Conservation (phyloP, 495 filamentous ascomycete genomes). For the Penicillium cinerascens region DNA sequence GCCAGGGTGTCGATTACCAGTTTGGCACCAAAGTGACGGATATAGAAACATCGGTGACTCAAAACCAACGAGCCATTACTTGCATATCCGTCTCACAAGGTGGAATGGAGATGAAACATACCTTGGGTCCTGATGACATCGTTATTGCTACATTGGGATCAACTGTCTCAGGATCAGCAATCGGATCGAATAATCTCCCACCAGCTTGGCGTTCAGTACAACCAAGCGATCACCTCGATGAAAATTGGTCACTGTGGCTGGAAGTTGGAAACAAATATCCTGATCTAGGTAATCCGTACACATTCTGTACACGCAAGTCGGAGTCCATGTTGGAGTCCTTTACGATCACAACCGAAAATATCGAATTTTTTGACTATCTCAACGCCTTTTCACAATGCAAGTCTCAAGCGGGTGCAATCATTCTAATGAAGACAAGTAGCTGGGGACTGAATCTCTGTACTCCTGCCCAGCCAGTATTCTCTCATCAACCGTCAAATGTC, state of each 20-base stretch:
- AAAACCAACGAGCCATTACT: constrained; percentile 3
- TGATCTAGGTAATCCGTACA: constrained; percentile 32
- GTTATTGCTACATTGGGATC: constrained; percentile 30
- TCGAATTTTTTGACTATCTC: constrained; percentile 14
- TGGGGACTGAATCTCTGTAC: constrained; percentile 34
- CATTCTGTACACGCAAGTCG: constrained; percentile 25
- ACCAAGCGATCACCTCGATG: constrained; percentile 26
- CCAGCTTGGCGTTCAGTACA: constrained; percentile 10
- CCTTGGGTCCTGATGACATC: constrained; percentile 24
- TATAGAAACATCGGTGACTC: constrained; percentile 17
- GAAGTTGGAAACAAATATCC: background rate
- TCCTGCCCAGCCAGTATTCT: constrained; percentile 34
- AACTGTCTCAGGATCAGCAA: constrained; percentile 22
- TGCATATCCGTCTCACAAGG: constrained; percentile 1
- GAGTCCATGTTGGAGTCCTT: constrained; percentile 34
- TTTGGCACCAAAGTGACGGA: constrained; percentile 32
- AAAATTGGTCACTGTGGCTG: constrained; percentile 24
- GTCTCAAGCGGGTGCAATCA: constrained; percentile 14
- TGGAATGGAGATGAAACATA: constrained; percentile 10
- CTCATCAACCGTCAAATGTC: constrained; percentile 22
- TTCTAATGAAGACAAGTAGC: constrained; percentile 29
- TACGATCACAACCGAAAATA: constrained; percentile 33
- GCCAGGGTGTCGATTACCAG: constrained; percentile 41
- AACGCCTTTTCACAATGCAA: constrained; percentile 12
- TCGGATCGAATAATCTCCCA: constrained; percentile 19